Percentiles rank a stretch among this genome's conserved stretches.
Evolutionary conservation across 257 asterid genomes (phyloP).

Genomic region (Handroanthus guayacan): DNA sequence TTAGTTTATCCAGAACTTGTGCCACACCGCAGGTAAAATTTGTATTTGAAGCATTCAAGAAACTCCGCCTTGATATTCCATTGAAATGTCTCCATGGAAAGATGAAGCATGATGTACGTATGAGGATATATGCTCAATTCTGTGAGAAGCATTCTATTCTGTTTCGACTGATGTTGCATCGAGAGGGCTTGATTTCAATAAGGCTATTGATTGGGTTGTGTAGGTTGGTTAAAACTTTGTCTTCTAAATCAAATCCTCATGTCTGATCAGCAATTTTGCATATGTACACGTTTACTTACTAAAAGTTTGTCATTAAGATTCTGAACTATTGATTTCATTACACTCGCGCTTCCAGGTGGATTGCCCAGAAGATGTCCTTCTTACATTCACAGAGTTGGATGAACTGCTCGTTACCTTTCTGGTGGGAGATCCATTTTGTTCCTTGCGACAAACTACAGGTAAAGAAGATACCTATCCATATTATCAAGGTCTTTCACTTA

Average conservation of each 20-base stretch:
- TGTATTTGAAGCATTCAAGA: constrained; percentile 85
- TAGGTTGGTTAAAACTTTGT: constrained; percentile 60
- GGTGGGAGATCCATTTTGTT: constrained; percentile 87
- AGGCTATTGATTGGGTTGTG: constrained; percentile 97
- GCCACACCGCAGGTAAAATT: constrained; percentile 69
- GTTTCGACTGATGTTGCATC: constrained; percentile 93
- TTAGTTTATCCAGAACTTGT: constrained; percentile 34
- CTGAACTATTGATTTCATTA: constrained; percentile 24
- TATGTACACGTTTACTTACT: background rate
- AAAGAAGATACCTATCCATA: constrained; percentile 75
- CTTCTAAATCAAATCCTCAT: background rate
- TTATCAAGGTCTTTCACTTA: constrained; percentile 57
- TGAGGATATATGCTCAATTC: constrained; percentile 78
- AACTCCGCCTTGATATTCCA: constrained; percentile 95
- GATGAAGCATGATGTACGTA: constrained; percentile 86
- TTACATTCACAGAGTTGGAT: constrained; percentile 96
- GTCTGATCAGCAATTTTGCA: background rate
- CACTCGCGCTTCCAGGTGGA: constrained; percentile 67
- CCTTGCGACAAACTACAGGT: constrained; percentile 76
- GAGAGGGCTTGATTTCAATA: constrained; percentile 94
- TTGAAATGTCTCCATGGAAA: constrained; percentile 88
- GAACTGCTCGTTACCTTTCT: constrained; percentile 96
- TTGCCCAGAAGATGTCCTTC: constrained; percentile 91
- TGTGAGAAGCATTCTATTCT: constrained; percentile 73
- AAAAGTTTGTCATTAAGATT: background rate